Evolutionary conservation across 441 rosid genomes (phyloP).

Genomic region (Eutrema salsugineum): DNA sequence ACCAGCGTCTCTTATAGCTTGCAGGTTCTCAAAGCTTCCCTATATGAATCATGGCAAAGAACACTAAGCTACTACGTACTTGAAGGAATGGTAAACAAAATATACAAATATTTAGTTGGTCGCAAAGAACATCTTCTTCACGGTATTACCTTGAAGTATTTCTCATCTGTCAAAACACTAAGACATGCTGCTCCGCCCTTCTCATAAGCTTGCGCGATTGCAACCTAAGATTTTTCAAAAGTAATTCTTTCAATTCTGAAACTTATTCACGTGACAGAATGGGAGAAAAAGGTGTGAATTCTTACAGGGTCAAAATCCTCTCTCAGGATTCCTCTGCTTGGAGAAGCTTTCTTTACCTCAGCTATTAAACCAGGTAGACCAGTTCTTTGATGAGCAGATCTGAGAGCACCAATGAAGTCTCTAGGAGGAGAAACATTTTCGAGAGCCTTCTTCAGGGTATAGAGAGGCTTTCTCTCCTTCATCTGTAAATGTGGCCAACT

Average conservation of each 20-base stretch:
- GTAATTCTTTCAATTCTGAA: not conserved
- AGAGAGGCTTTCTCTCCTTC: conserved; percentile 67
- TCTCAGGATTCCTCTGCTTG: conserved; percentile 84
- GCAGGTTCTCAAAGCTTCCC: conserved; percentile 95
- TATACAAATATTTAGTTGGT: not conserved
- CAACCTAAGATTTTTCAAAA: conserved; percentile 49
- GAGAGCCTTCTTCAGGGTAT: conserved; percentile 44
- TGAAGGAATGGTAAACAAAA: not conserved
- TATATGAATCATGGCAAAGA: conserved; percentile 24
- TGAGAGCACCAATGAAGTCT: conserved; percentile 87
- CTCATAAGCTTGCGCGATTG: conserved; percentile 83
- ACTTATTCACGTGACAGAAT: not conserved
- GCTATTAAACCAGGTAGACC: conserved; percentile 90
- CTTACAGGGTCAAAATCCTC: conserved; percentile 84
- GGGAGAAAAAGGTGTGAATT: not conserved
- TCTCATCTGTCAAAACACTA: conserved; percentile 89
- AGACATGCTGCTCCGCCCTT: conserved; percentile 97
- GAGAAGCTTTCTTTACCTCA: conserved; percentile 98
- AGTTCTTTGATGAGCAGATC: conserved; percentile 60
- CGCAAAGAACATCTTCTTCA: not conserved
- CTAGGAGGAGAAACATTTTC: conserved; percentile 61
- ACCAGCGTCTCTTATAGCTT: conserved; percentile 76
- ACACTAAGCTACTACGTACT: conserved; percentile 1
- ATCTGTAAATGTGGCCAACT: conserved; percentile 36
- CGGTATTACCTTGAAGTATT: conserved; percentile 64